Conservation (phyloP, 202 grass and related monocot genomes). For the Musa balbisiana region DNA sequence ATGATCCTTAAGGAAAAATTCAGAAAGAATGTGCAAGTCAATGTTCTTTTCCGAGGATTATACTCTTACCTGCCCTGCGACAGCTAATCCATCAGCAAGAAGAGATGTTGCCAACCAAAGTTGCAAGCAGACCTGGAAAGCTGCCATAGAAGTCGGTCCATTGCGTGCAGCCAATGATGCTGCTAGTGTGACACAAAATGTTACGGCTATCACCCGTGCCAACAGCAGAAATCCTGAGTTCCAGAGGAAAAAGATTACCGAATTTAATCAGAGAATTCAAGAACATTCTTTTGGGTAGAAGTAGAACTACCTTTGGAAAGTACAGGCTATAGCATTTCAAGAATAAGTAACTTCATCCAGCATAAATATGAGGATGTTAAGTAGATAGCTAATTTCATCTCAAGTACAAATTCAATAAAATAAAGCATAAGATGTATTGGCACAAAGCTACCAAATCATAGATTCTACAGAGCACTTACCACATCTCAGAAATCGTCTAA, state of each 20-base stretch:
- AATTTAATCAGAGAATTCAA: background rate
- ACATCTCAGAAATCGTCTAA: constrained; percentile 81
- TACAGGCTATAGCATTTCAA: too few relatives aligned
- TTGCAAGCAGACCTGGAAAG: constrained; percentile 88
- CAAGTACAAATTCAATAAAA: too few relatives aligned
- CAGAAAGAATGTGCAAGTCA: background rate
- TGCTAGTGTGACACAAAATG: constrained; percentile 86
- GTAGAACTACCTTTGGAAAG: background rate
- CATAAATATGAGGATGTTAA: too few relatives aligned
- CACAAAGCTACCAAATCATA: too few relatives aligned
- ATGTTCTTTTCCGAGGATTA: background rate
- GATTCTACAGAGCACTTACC: constrained; percentile 36
- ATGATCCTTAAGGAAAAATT: too few relatives aligned
- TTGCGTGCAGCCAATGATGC: constrained; percentile 77
- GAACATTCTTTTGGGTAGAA: background rate
- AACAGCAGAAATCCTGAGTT: constrained; percentile 79
- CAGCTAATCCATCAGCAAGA: constrained; percentile 86
- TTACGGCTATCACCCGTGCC: constrained; percentile 82
- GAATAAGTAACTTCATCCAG: too few relatives aligned
- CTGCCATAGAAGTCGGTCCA: constrained; percentile 75
- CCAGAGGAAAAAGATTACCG: background rate
- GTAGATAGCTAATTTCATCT: too few relatives aligned
- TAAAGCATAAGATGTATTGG: too few relatives aligned
- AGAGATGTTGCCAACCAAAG: constrained; percentile 95
- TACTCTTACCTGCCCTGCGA: constrained; percentile 74